phyloP scores from a whole-genome alignment of 768 basidiomycete species.

The Rubroboletus satanas region DNA sequence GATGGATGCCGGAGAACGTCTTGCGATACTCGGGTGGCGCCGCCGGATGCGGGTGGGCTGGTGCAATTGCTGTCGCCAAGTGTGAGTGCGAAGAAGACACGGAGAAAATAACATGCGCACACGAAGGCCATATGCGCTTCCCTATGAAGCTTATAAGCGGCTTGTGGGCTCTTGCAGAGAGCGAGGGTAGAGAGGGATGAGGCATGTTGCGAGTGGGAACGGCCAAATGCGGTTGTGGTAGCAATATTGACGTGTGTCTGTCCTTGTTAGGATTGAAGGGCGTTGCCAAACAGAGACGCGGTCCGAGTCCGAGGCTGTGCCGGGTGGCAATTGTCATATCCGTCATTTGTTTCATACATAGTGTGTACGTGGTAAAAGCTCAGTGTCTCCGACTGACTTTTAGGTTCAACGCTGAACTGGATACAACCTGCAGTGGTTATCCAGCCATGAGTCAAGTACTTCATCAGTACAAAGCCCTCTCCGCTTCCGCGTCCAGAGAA shows the following conservation, averaged over 20 bases:
- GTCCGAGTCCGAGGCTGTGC: slow-evolving; percentile 19
- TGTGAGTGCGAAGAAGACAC: not conserved
- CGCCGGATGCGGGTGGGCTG: slow-evolving; percentile 57
- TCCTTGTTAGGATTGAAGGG: slow-evolving; percentile 17
- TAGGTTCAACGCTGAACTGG: not conserved
- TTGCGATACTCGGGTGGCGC: slow-evolving; percentile 61
- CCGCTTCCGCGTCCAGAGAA: slow-evolving; percentile 3
- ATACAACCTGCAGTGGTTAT: not conserved
- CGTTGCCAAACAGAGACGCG: slow-evolving; percentile 15
- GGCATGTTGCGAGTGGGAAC: slow-evolving; percentile 15
- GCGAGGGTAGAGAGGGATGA: slow-evolving; percentile 34
- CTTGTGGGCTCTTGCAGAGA: slow-evolving; percentile 44
- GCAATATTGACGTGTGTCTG: slow-evolving; percentile 16
- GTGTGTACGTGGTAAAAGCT: not conserved
- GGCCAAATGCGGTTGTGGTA: slow-evolving; percentile 1
- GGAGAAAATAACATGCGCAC: slow-evolving; percentile 28
- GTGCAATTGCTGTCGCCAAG: slow-evolving; percentile 34
- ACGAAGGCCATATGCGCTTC: slow-evolving; percentile 48
- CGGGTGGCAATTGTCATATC: not conserved
- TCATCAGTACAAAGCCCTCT: slow-evolving; percentile 18
- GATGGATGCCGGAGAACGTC: slow-evolving; percentile 43
- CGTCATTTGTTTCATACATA: not conserved
- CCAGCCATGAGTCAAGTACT: slow-evolving; percentile 16
- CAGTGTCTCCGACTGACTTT: not conserved
- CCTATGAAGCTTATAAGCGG: slow-evolving; percentile 65